Percentiles rank a stretch among this genome's conserved stretches.
Conservation (phyloP, 2,329 filamentous ascomycete genomes). For the Xylaria sp. region DNA sequence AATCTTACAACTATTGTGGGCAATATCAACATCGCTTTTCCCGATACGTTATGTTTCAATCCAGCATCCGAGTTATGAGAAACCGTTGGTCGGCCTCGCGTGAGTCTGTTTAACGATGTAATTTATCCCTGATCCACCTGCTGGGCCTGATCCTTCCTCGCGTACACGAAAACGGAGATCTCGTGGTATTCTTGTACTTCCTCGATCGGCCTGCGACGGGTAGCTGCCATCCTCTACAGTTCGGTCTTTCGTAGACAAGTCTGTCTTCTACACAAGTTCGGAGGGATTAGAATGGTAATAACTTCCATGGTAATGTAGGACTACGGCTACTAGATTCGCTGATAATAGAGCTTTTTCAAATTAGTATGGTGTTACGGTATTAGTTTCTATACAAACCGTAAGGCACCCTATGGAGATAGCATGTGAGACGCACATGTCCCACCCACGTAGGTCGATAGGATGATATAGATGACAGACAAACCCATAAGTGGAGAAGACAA, state of each 20-base stretch:
- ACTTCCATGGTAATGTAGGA: not conserved
- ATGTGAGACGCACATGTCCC: conserved; percentile 16
- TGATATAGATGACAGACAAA: not conserved
- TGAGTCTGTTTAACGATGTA: conserved; percentile 27
- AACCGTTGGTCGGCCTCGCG: conserved; percentile 9
- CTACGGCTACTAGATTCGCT: not conserved
- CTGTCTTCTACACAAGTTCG: not conserved
- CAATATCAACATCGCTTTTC: not conserved
- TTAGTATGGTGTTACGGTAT: not conserved
- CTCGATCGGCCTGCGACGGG: not conserved
- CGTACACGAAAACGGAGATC: not conserved
- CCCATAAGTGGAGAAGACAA: not conserved
- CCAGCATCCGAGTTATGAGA: conserved; percentile 4
- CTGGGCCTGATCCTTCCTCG: not conserved
- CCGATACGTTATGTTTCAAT: conserved; percentile 1
- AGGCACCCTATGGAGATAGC: not conserved
- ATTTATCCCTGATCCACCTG: conserved; percentile 15
- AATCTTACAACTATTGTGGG: not conserved
- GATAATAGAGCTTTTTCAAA: not conserved
- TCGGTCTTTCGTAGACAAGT: not conserved
- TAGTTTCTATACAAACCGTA: not conserved
- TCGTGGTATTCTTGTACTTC: not conserved
- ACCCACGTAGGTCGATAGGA: not conserved
- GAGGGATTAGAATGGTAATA: no score
- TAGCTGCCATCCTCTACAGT: not conserved